Evolutionary conservation across 1,284 basidiomycete species (phyloP).

Genomic region (Thecaphora thlaspeos): DNA sequence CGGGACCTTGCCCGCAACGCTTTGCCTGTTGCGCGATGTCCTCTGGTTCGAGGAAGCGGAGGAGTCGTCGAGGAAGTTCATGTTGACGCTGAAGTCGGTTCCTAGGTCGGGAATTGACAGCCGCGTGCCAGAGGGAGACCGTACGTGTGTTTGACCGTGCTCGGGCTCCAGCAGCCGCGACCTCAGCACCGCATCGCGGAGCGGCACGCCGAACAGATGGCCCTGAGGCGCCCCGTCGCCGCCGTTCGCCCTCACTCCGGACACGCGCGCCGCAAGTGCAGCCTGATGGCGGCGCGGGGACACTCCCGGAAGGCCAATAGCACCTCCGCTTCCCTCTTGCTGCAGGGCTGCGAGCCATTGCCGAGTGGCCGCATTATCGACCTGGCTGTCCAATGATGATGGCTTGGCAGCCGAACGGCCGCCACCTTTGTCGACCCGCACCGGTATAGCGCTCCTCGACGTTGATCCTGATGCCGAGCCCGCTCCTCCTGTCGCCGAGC

Average conservation of each 20-base stretch:
- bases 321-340: slow-evolving; percentile 1
- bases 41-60: not conserved
- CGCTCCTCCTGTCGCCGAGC: not conserved
- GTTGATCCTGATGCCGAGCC: no score
- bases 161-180: slow-evolving; percentile 23
- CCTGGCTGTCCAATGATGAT: no score
- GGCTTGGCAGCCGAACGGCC: no score
- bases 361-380: slow-evolving; percentile 35
- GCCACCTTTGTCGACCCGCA: not conserved
- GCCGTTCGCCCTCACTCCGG: no score
- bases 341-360: slow-evolving; percentile 25
- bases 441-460: not conserved
- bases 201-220: slow-evolving; percentile 41
- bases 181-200: slow-evolving; percentile 39
- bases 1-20: slow-evolving; percentile 1
- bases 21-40: not conserved
- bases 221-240: no score
- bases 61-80: slow-evolving; percentile 14
- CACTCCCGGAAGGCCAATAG: no score
- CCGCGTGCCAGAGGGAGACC: not conserved
- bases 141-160: slow-evolving; percentile 1
- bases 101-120: slow-evolving; percentile 32
- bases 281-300: no score
- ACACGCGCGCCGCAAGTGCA: no score
- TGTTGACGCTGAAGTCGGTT: slow-evolving; percentile 16